Evolutionary conservation across 371 early-diverging fungal species (phyloP), one percentile per base, ranked within the genome.

Genomic region (Rhizopus arrhizus): DNA sequence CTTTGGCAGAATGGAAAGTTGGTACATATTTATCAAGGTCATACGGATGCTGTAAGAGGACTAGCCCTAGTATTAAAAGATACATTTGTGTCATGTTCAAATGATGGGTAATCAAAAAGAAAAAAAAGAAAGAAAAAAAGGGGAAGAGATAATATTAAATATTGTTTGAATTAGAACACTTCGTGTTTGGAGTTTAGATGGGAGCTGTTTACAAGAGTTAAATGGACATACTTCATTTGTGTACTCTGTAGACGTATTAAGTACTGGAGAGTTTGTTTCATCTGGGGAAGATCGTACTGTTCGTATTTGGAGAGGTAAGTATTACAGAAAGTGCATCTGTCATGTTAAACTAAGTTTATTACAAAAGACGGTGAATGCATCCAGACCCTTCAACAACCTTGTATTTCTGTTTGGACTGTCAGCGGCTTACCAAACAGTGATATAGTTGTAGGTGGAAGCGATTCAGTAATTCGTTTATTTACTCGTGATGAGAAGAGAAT

Each of bases 251-350:
- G 69, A 74, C 3, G 78, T 86, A 4, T 69, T 91, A 12, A 83
- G 84, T 38, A 83, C 85, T 1, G 95, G 93, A 29, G 91, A 94
- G 56, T 76, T 94, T 52, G 91, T 92, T 15, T 91, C 96, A 2
- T 80, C 91, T 32, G 96, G 97, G 36, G 99, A 99, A 79, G 99
- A 99, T 64, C 85, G 97, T 29, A 84, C 93, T 10, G 85, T 94
- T 7, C 84, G 91, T 8, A 77, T 95, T 16, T 99, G 98, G 98
- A 81, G 84, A 63, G 87, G 91, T 89, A 75, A 59, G 58, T 38
- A 11, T 47, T 5, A 40, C 13, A 8, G 11, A 33, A 15, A 45
- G 31, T 16, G 11, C 15, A 64, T 43, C 53, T 31, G 55, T 41
- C 13, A 36, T 29, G 46, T 53, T 31, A 32, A 13, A 3, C 13